Base-by-base conservation (phyloP, 2,329 filamentous ascomycete species). In the Zarea fungicola region DNA sequence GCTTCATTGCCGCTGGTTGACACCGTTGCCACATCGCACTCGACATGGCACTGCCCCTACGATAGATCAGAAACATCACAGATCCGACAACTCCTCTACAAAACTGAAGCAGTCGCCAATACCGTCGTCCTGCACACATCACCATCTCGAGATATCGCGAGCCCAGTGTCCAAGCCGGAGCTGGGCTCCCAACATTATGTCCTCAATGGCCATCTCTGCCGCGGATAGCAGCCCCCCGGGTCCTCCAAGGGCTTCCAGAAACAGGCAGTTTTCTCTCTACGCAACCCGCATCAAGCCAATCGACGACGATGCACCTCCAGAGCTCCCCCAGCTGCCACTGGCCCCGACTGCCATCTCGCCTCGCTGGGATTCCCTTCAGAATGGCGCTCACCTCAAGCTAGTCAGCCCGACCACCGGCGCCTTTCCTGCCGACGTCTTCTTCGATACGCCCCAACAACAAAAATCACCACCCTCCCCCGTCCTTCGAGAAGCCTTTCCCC, bases 361-460 rank as follows among this genome's bases (percentile, higher is more conserved):
- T 48, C 63, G 75, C 54, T 79, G 76, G 75, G 75, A 76, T 47
- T 72, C 70, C 18, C 61, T 52, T 6, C 35, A 40, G n/a, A 45
- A 52, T 19, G 43, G 49, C 7, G 40, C 50, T 26, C 50, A 52
- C 21, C 34, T 52, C 18, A 37, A 45, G 26, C 23, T 22, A 10
- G 39, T 16, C 40, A 45, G 44, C 29, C 50, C 45, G 13, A 44
- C 32, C 2, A 21, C 25, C 22, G 43, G 34, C 11, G 31, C 49
- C 8, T 48, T 51, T n/a, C 49, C 49, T 5, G 31, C 10, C 22
- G 48, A 45, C 29, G 29, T 51, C 44, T 42, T 47, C 18, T 43
- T 34, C 23, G 43, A 43, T 21, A 31, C 39, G 7, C 25, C 32
- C 16, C 26, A 41, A 19, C 34, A 45, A 22, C 32, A 22, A 5